phyloP scores from a whole-genome alignment of 208 protist genomes.

The Giardia duodenalis region DNA sequence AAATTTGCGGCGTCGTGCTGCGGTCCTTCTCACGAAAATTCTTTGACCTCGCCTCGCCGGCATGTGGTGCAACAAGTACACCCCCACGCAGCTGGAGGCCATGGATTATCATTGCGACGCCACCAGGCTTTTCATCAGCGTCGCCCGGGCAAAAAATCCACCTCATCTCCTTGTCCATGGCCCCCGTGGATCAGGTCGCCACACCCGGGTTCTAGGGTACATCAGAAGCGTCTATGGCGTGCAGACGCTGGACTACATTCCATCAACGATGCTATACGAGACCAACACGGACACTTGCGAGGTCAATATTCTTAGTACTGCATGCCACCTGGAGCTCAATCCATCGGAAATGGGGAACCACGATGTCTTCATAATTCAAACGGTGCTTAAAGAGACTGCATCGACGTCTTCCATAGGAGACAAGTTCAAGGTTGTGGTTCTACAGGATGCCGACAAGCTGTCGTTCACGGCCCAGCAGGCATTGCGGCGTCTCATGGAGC shows the following conservation, averaged over 20 bases:
- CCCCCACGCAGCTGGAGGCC: not conserved
- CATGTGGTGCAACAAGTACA: conserved; percentile 24
- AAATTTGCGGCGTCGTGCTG: too few species aligned
- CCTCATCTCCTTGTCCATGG: conserved; percentile 9
- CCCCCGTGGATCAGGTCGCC: not conserved
- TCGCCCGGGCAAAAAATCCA: not conserved
- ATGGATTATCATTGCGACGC: not conserved
- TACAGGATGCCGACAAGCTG: not conserved
- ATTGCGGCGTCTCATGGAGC: conserved; percentile 15
- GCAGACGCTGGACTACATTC: not conserved
- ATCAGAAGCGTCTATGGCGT: not conserved
- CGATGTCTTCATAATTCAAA: not conserved
- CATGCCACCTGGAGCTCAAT: conserved; percentile 20
- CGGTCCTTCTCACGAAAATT: too few species aligned
- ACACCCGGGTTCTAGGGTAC: not conserved
- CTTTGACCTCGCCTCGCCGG: too few species aligned
- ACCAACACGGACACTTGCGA: not conserved
- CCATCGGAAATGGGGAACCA: not conserved
- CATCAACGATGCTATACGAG: not conserved
- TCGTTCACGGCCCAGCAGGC: conserved; percentile 10
- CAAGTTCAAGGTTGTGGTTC: conserved; percentile 20
- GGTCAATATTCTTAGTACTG: not conserved
- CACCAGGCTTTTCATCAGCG: not conserved
- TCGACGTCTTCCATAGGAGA: not conserved
- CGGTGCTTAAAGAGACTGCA: conserved; percentile 8